Base-by-base conservation (phyloP, 306 rosid genomes). In the Sphenostylis stenocarpa region DNA sequence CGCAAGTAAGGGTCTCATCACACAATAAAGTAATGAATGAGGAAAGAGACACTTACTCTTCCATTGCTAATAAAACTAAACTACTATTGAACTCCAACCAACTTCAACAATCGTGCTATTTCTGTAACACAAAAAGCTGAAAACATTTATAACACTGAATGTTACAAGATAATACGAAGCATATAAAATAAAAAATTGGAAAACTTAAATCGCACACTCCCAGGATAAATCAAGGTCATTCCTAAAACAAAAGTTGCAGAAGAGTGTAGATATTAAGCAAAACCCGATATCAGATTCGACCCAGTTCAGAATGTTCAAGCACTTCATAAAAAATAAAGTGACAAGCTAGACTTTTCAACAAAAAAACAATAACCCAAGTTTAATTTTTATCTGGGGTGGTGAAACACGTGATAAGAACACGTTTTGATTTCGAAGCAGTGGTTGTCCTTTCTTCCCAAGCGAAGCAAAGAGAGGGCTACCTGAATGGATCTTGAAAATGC, bases 21-120 rank as follows among this genome's bases (percentile, higher is more conserved):
- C 69, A 63, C n/a, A n/a, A 36, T 48, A 52, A 23, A 62, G 62
- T 41, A 72, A 7, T 45, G 52, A 72, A 73, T 24, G 31, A 68
- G 77, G 26, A 65, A 61, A 24, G 29, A 34, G 24, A 62, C 38
- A 77, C 97, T 77, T 87, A 94, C 98, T 94, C 98, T 51, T 94
- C 98, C 98, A 94, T 94, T 73, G 84, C 73, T 48, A 73, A 75
- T 38, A 66, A 56, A 77, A 49, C 71, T n/a, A 26, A 70, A 38
- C 52, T 4, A 38, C 48, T 52, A 51, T 63, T 69, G 70, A 78
- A 75, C 52, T 62, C 38, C 43, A n/a, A 76, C 53, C 43, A 80
- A 72, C 64, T 60, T 77, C 71, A 33, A 79, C 81, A 78, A 75
- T 52, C 70, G 45, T 63, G 56, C 85, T 67, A 77, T 68, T 45